Percentiles rank a stretch among this genome's conserved stretches.
Evolutionary conservation across 306 rosid genomes (phyloP).

Genomic region (Fragaria ananassa): DNA sequence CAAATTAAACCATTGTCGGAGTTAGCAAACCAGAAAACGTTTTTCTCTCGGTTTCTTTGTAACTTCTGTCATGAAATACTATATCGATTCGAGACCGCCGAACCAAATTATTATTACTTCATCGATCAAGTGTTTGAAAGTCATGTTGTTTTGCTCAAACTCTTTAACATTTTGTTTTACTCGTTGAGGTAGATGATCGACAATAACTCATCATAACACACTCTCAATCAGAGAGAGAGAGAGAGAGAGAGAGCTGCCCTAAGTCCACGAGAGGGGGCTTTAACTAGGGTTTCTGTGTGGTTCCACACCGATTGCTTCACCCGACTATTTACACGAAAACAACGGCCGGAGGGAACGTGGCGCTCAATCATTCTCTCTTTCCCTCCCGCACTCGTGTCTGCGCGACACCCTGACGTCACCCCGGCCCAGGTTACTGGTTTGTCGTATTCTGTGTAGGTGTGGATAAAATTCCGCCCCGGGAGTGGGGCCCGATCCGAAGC

Average conservation of each 20-base stretch:
- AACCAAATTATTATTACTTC: not conserved
- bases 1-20: not conserved
- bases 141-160: not conserved
- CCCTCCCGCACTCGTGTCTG: conserved; percentile 7
- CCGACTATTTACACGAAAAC: conserved; percentile 33
- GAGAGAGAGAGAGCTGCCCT: not conserved
- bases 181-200: not conserved
- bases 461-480: conserved; percentile 15
- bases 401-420: not conserved
- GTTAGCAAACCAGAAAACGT: too few relatives aligned
- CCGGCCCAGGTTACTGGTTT: conserved; percentile 13
- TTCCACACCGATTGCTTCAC: conserved; percentile 23
- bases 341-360: conserved; percentile 32
- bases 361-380: conserved; percentile 20
- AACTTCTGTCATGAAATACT: too few relatives aligned
- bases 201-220: not conserved
- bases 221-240: not conserved
- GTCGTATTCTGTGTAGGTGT: conserved; percentile 2
- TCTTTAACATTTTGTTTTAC: not conserved
- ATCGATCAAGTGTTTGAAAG: too few relatives aligned
- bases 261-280: not conserved
- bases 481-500: not conserved
- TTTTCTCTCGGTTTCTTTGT: too few relatives aligned
- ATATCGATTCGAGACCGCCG: too few relatives aligned
- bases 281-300: not conserved